phyloP scores from a whole-genome alignment of 2,329 filamentous ascomycete species.

The Clonostachys rosea region DNA sequence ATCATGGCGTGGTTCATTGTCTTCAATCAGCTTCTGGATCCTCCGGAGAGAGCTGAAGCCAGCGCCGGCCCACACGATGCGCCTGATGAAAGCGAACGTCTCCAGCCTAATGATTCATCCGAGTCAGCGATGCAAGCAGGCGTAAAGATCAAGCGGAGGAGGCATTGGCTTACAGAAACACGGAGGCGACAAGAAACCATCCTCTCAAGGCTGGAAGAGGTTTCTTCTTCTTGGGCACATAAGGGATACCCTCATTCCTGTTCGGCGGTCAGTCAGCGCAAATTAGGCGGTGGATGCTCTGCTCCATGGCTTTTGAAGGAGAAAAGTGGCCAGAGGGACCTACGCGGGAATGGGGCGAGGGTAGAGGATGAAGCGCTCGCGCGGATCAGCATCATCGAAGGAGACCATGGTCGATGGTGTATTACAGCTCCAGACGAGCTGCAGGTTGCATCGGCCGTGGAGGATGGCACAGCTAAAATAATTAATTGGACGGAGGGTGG shows the following conservation, averaged over 20 bases:
- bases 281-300: not conserved
- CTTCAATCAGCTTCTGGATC: conserved; percentile 44
- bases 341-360: not conserved
- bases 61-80: conserved; percentile 57
- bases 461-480: no score
- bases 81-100: conserved; percentile 46
- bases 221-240: not conserved
- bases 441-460: no score
- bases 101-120: conserved; percentile 38
- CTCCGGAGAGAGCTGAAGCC: conserved; percentile 56
- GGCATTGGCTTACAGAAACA: conserved; percentile 42
- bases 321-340: not conserved
- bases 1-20: conserved; percentile 41
- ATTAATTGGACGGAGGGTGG: no score
- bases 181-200: conserved; percentile 43
- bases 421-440: no score
- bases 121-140: not conserved
- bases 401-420: no score
- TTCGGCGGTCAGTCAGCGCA: not conserved
- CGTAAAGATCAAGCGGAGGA: not conserved
- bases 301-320: not conserved
- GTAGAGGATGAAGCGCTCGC: not conserved
- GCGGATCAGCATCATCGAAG: no score
- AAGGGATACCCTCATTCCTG: not conserved
- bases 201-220: conserved; percentile 55